Evolutionary conservation across 805 yeast species (phyloP).

Genomic region (Hanseniaspora meyeri): DNA sequence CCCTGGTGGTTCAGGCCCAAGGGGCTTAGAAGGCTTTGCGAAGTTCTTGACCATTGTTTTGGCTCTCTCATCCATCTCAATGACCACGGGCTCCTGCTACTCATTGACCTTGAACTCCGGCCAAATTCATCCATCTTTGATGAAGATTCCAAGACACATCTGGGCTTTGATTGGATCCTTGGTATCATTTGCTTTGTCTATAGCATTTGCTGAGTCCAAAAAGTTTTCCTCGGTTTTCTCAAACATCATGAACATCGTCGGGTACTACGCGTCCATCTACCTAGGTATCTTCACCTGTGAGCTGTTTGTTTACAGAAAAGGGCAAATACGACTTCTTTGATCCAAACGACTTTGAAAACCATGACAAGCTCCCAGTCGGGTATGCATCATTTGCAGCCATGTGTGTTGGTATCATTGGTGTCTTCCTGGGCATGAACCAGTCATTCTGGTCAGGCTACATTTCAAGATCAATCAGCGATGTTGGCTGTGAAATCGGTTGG

Average conservation of each 20-base stretch:
- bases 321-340: constrained; percentile 46
- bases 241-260: constrained; percentile 80
- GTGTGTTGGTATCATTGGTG: constrained; percentile 75
- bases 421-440: constrained; percentile 75
- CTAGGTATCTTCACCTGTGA: constrained; percentile 60
- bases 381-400: constrained; percentile 66
- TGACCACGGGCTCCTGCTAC: constrained; percentile 86
- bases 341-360: constrained; percentile 45
- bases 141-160: constrained; percentile 61
- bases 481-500: constrained; percentile 58
- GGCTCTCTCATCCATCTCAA: constrained; percentile 74
- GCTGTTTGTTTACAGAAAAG: constrained; percentile 66
- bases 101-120: constrained; percentile 77
- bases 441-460: constrained; percentile 69
- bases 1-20: constrained; percentile 24
- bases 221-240: constrained; percentile 57
- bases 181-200: constrained; percentile 70
- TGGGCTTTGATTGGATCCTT: constrained; percentile 73
- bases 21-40: constrained; percentile 80
- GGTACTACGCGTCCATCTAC: constrained; percentile 82
- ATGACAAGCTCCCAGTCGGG: constrained; percentile 55
- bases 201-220: constrained; percentile 80
- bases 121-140: constrained; percentile 60
- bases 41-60: constrained; percentile 74
- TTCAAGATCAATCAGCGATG: constrained; percentile 43